Base-by-base conservation (phyloP, 257 asterid genomes). In the Avicennia marina region DNA sequence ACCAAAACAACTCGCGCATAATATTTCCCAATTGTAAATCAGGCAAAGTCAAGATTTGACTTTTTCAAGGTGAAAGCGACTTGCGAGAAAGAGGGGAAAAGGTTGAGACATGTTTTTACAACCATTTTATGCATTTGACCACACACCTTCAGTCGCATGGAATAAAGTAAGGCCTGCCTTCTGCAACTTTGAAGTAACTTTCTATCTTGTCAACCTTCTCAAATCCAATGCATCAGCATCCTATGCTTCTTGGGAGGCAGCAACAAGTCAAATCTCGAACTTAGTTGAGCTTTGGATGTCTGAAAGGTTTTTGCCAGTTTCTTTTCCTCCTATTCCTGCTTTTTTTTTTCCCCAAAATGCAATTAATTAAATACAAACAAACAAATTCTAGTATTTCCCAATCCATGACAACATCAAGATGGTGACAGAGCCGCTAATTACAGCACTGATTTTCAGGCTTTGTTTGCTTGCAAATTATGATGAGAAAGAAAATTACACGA, bases 221-320 rank as follows among this genome's bases (percentile, higher is more conserved):
- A 31, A 57, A 34, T 21, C 29, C 27, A 24, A 46, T 26, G 18
- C 65, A 55, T 48, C 69, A 69, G 70, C 31, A 69, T 70, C 75
- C 75, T 51, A 64, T 64, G 75, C 64, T 44, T 51, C 36, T 63
- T 58, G 53, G 32, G n/a, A n/a, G n/a, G n/a, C n/a, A n/a, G n/a
- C n/a, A 33, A 15, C n/a, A 63, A 45, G 64, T 62, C 60, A 70
- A 42, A 29, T 17, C 27, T 33, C 64, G 26, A 31, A 54, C 43
- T 41, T 58, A 10, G 39, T 41, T 41, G 46, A 69, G n/a, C n/a
- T 43, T 41, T 49, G 51, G 22, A 55, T 40, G 6, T 2, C 17
- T 58, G 44, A 36, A 48, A 19, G 49, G 41, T 61, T 17, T 44
- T 17, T 43, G 25, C 48, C 42, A 49, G 6, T 11, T 33, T 26